Evolutionary conservation across 2,329 filamentous ascomycete species (phyloP).

Genomic region (Ophiocordyceps camponoti-leonardi): DNA sequence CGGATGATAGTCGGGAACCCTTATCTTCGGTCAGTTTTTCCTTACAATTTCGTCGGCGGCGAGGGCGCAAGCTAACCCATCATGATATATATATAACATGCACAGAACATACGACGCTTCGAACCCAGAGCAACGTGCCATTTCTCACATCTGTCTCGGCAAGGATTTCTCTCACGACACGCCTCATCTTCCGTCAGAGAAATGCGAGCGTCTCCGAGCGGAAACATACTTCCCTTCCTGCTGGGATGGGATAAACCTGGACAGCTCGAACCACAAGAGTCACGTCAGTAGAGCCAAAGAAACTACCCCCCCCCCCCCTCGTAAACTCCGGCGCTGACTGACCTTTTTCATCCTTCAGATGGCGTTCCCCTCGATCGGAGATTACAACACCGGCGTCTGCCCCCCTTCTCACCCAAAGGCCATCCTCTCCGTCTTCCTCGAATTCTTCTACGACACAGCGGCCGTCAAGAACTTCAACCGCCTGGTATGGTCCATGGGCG

Average conservation of each 20-base stretch:
- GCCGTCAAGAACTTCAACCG: slow-evolving; percentile 10
- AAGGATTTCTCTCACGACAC: slow-evolving; percentile 20
- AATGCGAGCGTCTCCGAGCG: slow-evolving; percentile 32
- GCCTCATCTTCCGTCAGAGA: slow-evolving; percentile 29
- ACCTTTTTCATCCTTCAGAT: slow-evolving; percentile 4
- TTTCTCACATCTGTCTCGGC: slow-evolving; percentile 38
- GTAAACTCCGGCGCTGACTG: no score
- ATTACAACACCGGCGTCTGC: slow-evolving; percentile 16
- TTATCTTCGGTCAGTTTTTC: slow-evolving; percentile 17
- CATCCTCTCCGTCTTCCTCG: slow-evolving; percentile 26
- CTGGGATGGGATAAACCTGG: slow-evolving; percentile 42
- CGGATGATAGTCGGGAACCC: slow-evolving; percentile 49
- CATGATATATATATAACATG: no score
- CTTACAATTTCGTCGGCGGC: not conserved
- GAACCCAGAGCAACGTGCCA: slow-evolving; percentile 28
- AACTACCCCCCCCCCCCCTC: no score
- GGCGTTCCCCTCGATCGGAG: slow-evolving; percentile 11
- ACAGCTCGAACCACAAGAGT: slow-evolving; percentile 34
- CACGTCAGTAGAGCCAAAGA: slow-evolving; percentile 22
- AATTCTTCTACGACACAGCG: slow-evolving; percentile 26
- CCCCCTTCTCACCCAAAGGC: slow-evolving; percentile 23
- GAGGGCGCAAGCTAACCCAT: not conserved
- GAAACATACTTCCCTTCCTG: slow-evolving; percentile 43
- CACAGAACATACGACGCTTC: slow-evolving; percentile 22
- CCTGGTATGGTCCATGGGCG: slow-evolving; percentile 10